Percentiles rank a stretch among this genome's conserved stretches.
Conservation (phyloP, 768 basidiomycete species). For the Sarcodon sp. region DNA sequence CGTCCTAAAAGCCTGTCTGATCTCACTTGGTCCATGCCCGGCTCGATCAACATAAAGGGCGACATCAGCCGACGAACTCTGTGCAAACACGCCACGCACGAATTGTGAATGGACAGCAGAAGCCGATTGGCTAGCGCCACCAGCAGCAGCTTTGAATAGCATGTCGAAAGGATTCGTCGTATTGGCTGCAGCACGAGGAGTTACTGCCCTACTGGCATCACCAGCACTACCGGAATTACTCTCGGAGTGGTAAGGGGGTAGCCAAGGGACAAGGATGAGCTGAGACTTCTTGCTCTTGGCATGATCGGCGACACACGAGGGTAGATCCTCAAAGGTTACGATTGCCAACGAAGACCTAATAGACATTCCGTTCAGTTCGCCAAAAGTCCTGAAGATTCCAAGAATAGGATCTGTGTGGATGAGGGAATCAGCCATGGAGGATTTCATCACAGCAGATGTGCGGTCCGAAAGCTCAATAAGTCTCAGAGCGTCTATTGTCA, state of each 20-base stretch:
- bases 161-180: slow-evolving; percentile 61
- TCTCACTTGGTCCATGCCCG: slow-evolving; percentile 16
- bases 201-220: slow-evolving; percentile 7
- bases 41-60: slow-evolving; percentile 73
- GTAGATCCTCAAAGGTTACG: slow-evolving; percentile 65
- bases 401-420: slow-evolving; percentile 63
- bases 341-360: slow-evolving; percentile 58
- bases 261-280: slow-evolving; percentile 78
- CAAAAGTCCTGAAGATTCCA: slow-evolving; percentile 66
- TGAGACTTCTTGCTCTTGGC: slow-evolving; percentile 48
- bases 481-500: slow-evolving; percentile 65
- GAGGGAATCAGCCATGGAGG: slow-evolving; percentile 52
- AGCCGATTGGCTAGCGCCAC: slow-evolving; percentile 25
- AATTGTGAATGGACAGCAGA: slow-evolving; percentile 69
- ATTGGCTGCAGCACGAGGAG: slow-evolving; percentile 11
- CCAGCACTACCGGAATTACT: slow-evolving; percentile 4
- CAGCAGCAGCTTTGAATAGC: slow-evolving; percentile 28
- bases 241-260: slow-evolving; percentile 22
- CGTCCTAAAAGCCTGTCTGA: slow-evolving; percentile 15
- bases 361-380: slow-evolving; percentile 52
- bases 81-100: slow-evolving; percentile 67
- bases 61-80: slow-evolving; percentile 52
- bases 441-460: slow-evolving; percentile 50
- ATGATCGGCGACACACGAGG: slow-evolving; percentile 55
- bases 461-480: slow-evolving; percentile 74